Evolutionary conservation across 2,329 filamentous ascomycete species (phyloP).

Genomic region (Microdochium bolleyi): DNA sequence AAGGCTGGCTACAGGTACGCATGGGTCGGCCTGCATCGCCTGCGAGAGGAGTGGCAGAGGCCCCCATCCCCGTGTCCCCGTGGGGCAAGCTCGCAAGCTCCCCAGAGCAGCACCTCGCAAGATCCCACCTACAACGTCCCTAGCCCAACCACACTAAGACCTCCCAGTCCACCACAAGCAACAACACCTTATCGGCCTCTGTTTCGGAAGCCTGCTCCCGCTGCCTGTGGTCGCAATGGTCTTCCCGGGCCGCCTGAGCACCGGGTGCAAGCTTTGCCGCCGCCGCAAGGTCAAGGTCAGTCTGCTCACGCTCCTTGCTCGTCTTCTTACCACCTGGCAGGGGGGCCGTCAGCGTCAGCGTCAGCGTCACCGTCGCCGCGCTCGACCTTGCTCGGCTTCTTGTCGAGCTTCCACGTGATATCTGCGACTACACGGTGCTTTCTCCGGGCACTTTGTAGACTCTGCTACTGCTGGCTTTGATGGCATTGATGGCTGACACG

Average conservation of each 20-base stretch:
- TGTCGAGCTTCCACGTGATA: no score
- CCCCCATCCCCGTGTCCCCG: no score
- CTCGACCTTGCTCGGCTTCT: no score
- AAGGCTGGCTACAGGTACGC: not conserved
- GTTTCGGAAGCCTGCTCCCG: not conserved
- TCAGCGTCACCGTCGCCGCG: no score
- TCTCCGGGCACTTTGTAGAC: no score
- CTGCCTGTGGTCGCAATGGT: not conserved
- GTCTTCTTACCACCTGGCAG: no score
- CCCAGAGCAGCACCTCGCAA: not conserved
- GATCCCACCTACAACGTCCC: not conserved
- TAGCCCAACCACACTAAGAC: not conserved
- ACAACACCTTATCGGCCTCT: not conserved
- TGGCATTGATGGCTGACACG: not conserved
- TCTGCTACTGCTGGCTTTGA: no score
- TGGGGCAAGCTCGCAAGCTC: no score
- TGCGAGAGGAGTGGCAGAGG: no score
- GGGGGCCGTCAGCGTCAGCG: no score
- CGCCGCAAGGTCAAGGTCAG: constrained; percentile 4
- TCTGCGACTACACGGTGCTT: no score
- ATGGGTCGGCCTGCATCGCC: not conserved
- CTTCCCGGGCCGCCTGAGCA: constrained; percentile 3
- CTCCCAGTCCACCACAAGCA: not conserved
- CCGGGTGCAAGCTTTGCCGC: constrained; percentile 2
- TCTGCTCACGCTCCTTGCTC: not conserved